Evolutionary conservation across 2,329 filamentous ascomycete species (phyloP).

Genomic region (Paramyrothecium sp.): DNA sequence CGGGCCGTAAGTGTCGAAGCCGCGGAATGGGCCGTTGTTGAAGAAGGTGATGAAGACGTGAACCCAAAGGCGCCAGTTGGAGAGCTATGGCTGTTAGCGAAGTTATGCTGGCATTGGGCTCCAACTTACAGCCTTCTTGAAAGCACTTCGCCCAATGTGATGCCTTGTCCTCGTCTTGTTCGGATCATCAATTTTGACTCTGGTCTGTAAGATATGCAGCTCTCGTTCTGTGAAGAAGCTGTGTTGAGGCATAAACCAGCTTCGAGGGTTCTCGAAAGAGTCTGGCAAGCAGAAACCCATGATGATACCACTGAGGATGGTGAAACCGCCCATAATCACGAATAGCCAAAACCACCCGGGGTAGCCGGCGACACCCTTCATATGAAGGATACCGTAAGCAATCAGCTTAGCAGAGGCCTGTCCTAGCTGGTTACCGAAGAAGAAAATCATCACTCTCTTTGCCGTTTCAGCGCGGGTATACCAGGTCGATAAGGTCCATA

Average conservation of each 20-base stretch:
- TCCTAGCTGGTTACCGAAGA: constrained; percentile 52
- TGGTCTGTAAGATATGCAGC: constrained; percentile 33
- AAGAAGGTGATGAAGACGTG: constrained; percentile 47
- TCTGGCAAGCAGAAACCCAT: constrained; percentile 38
- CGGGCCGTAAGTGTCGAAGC: constrained; percentile 49
- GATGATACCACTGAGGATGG: constrained; percentile 35
- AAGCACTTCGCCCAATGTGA: constrained; percentile 36
- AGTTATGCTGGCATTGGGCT: background rate
- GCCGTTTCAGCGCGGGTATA: constrained; percentile 47
- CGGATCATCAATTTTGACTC: constrained; percentile 35
- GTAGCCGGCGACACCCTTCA: constrained; percentile 40
- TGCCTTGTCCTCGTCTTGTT: constrained; percentile 41
- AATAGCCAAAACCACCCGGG: constrained; percentile 55
- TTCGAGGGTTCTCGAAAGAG: constrained; percentile 34
- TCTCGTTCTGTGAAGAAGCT: constrained; percentile 31
- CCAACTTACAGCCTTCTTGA: constrained; percentile 34
- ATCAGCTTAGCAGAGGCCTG: constrained; percentile 27
- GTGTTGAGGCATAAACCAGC: constrained; percentile 30
- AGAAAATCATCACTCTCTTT: constrained; percentile 48
- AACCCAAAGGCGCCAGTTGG: constrained; percentile 46
- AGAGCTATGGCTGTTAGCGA: constrained; percentile 26
- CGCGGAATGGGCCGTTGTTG: constrained; percentile 43
- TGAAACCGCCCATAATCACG: constrained; percentile 47
- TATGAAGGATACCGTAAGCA: constrained; percentile 41
- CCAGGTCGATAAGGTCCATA: constrained; percentile 49